phyloP scores from a whole-genome alignment of 306 rosid genomes.

The Vachellia collinsii region DNA sequence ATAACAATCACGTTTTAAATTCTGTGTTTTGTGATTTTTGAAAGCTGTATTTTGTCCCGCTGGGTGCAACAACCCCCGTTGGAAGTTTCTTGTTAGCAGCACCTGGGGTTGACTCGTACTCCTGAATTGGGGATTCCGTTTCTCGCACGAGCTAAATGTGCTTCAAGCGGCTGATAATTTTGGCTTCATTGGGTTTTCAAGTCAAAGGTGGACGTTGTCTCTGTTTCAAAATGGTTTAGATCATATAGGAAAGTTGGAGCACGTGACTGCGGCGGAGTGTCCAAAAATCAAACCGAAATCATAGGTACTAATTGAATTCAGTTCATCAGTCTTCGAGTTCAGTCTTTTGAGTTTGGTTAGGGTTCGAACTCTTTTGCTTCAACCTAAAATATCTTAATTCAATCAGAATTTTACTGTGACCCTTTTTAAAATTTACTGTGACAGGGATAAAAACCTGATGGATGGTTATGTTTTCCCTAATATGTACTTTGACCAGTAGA shows the following conservation, averaged over 20 bases:
- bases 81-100: neutral
- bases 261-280: neutral
- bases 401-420: neutral
- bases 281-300: neutral
- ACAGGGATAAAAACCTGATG: neutral
- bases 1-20: conserved; percentile 40
- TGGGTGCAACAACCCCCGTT: neutral
- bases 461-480: too few species aligned
- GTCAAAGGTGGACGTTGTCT: neutral
- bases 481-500: too few species aligned
- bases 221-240: neutral
- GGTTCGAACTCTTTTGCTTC: neutral
- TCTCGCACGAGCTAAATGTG: conserved; percentile 10
- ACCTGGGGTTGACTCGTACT: neutral
- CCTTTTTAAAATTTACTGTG: neutral
- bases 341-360: neutral
- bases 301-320: neutral
- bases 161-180: neutral
- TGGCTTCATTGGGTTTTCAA: neutral
- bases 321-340: too few species aligned
- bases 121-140: neutral
- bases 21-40: neutral
- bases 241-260: neutral
- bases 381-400: neutral
- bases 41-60: conserved; percentile 1